Conservation (phyloP, 2,329 filamentous ascomycete species). For the Cordyceps fumosorosea region DNA sequence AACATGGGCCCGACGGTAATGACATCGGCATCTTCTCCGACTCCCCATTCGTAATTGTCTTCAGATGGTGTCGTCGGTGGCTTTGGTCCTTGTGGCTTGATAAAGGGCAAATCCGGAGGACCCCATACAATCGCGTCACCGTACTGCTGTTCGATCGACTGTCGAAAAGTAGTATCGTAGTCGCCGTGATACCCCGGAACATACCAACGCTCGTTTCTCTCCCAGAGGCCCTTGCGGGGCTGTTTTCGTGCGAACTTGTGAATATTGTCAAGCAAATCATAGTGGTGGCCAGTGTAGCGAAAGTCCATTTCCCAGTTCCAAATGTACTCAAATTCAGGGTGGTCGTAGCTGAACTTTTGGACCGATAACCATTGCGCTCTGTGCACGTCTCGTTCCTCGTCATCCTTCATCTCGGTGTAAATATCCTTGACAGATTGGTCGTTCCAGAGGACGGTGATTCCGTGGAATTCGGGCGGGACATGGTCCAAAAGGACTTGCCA, state of each 20-base stretch:
- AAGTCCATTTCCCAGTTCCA: constrained; percentile 90
- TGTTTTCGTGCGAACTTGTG: constrained; percentile 57
- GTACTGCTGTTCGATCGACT: constrained; percentile 50
- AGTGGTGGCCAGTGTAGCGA: constrained; percentile 73
- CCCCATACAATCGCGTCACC: constrained; percentile 60
- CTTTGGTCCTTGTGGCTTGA: constrained; percentile 55
- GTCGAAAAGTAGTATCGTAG: constrained; percentile 61
- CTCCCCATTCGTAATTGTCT: constrained; percentile 71
- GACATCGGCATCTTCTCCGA: constrained; percentile 68
- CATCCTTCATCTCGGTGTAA: constrained; percentile 69
- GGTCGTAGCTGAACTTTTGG: constrained; percentile 68
- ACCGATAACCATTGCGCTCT: constrained; percentile 64
- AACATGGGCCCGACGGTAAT: constrained; percentile 75
- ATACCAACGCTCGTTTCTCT: constrained; percentile 66
- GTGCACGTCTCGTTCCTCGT: constrained; percentile 46
- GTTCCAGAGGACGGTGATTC: constrained; percentile 69
- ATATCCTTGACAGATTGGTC: constrained; percentile 66
- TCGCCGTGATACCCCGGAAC: constrained; percentile 62
- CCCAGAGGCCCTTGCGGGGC: constrained; percentile 67
- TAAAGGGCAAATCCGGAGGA: constrained; percentile 49
- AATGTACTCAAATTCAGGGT: constrained; percentile 72
- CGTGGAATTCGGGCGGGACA: constrained; percentile 63
- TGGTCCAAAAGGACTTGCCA: constrained; percentile 52
- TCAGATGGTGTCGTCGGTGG: constrained; percentile 51
- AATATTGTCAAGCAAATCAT: constrained; percentile 67